A percentile compares a stretch with the other conserved stretches of the same genome.
These are phyloP conservation scores for Protea cynaroides DNA, from an alignment of 164 flowering plant species.

Conservation along the genomic window DNA sequence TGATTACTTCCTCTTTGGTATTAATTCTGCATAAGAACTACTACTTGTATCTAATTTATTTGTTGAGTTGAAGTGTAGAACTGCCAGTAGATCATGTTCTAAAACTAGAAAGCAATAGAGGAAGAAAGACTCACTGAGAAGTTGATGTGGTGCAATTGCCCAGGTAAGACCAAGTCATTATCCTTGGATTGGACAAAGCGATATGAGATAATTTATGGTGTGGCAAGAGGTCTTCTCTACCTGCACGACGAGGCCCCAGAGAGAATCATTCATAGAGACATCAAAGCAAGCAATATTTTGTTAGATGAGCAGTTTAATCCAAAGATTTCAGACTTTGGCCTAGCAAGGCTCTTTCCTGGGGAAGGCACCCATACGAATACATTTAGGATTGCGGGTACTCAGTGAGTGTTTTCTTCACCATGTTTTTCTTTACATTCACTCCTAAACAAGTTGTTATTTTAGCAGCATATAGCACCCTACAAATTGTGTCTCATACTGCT, in stretches of 20 bases:
- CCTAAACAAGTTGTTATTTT: too few relatives aligned
- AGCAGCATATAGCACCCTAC: too few relatives aligned
- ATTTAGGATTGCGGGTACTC: constrained; percentile 69
- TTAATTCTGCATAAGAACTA: too few relatives aligned
- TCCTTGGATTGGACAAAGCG: constrained; percentile 62
- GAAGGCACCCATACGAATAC: constrained; percentile 74
- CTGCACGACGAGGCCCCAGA: constrained; percentile 84
- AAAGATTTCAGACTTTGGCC: constrained; percentile 86
- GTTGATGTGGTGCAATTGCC: constrained; percentile 5
- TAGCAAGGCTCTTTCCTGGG: constrained; percentile 82
- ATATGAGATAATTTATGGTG: constrained; percentile 43
- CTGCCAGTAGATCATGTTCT: too few relatives aligned
- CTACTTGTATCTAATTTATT: not conserved
- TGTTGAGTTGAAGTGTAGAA: not conserved
- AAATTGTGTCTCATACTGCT: too few relatives aligned
- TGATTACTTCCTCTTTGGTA: constrained; percentile 24
- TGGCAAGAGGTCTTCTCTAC: constrained; percentile 77
- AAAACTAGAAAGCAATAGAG: too few relatives aligned
- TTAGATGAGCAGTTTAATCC: constrained; percentile 67
- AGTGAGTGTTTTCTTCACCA: constrained; percentile 42
- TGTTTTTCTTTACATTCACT: not conserved
- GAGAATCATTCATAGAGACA: constrained; percentile 83
- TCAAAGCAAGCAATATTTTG: constrained; percentile 81
- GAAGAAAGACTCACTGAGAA: not conserved
- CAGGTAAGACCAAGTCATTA: constrained; percentile 44